Evolutionary conservation across 2,329 filamentous ascomycete genomes (phyloP).

Genomic region (Leptoxyphium fumago): DNA sequence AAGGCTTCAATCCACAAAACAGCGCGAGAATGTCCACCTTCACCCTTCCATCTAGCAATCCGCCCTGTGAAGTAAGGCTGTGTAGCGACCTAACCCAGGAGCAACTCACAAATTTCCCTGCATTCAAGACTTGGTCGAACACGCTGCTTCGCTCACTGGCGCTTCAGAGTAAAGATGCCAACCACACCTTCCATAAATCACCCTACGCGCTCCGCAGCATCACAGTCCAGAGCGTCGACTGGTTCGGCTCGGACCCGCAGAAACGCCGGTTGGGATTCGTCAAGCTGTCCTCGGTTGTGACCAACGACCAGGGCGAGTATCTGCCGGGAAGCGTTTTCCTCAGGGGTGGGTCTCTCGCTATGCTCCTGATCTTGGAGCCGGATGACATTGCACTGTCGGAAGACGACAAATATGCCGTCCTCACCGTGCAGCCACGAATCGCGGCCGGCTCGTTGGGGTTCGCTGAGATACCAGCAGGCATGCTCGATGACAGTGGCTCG

Average conservation of each 20-base stretch:
- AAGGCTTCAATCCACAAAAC: too few species aligned
- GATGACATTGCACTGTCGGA: constrained; percentile 28
- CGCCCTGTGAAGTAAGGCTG: constrained; percentile 27
- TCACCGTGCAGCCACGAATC: constrained; percentile 43
- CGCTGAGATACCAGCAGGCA: constrained; percentile 44
- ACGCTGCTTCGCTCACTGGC: constrained; percentile 35
- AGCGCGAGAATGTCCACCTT: constrained; percentile 26
- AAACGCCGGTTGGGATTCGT: constrained; percentile 37
- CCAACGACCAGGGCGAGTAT: constrained; percentile 34
- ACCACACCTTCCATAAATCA: constrained; percentile 36
- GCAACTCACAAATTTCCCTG: constrained; percentile 35
- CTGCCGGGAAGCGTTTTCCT: constrained; percentile 44
- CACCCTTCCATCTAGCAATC: constrained; percentile 21
- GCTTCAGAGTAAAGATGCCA: constrained; percentile 26
- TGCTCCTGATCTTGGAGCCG: constrained; percentile 42
- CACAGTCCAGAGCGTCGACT: constrained; percentile 40
- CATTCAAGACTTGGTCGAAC: constrained; percentile 40
- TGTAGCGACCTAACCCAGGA: constrained; percentile 28
- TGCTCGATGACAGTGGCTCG: constrained; percentile 41
- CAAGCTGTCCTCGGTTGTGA: constrained; percentile 40
- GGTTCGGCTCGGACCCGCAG: constrained; percentile 27
- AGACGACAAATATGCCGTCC: constrained; percentile 25
- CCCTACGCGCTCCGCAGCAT: constrained; percentile 39
- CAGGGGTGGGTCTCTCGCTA: constrained; percentile 42
- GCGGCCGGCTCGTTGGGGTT: constrained; percentile 41